Evolutionary conservation across 768 basidiomycete genomes (phyloP), one percentile per base, ranked within the genome.

Genomic region (Lactarius tabidus): DNA sequence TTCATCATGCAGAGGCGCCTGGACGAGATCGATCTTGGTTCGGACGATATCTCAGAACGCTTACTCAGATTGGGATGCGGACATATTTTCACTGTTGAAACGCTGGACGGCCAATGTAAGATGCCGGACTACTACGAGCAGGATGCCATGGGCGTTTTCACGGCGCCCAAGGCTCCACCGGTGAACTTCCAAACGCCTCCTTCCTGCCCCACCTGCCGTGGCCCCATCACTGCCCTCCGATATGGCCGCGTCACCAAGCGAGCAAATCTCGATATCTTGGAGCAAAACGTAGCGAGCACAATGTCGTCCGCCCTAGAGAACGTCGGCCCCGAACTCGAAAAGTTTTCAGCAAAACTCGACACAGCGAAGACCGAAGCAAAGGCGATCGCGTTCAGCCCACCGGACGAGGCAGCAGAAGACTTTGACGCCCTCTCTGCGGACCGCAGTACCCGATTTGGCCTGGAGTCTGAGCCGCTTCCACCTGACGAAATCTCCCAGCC

Each of bases 1-100:
- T 70, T 76, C 62, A 75, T 79, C 68, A 67, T 75, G 72, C 71
- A 74, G 45, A 65, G 70, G 18, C 72, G 70, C 4, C 57, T 79
- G 33, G 69, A 59, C 12, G 72, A 74, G 18, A 63, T 73, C 33
- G 71, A 74, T 55, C 59, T 67, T 3, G 31, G 41, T 12, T 73
- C 71, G 0, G 67, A 66, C 29, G 78, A 79, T n/a, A 62, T 73
- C 29, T 69, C 72, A 56, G 74, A 74, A 10, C 70, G 70, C 12
- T 52, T 72, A 2, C 72, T 75, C 26, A 72, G 60, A 2, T 66
- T 74, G 6, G 72, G 72, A 38, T 80, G 79, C 58, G 73, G 75
- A 1, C 79, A 80, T 63, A 69, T 72, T 51, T 78, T 80, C 68
- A 79, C 79, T 0, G 75, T 78, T 7, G 77, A 77, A 64, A 77